Base-by-base conservation (phyloP, 257 asterid genomes). In the Nicotiana paniculata region DNA sequence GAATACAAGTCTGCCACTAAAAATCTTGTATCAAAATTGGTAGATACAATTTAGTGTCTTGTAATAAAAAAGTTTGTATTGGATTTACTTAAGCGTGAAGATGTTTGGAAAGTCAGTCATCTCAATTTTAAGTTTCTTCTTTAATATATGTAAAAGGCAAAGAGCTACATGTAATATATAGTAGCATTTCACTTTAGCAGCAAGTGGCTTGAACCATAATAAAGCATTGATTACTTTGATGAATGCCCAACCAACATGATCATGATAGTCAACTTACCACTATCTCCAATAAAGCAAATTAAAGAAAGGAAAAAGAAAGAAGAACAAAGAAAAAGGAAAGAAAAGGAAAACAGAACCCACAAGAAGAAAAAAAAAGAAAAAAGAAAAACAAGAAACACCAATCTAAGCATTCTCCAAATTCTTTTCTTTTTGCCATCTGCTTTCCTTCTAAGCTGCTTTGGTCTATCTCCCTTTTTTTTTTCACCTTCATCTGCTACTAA, bases 221-320 rank as follows among this genome's bases (percentile, higher is more conserved):
- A 87, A 86, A 77, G 87, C 83, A 77, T 85, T 86, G 86, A 84
- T 81, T 84, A 86, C 88, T 85, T 86, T 83, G 85, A 86, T 86
- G 87, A 83, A 83, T 61, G 74, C 85, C 86, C 90, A 82, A 85
- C 90, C 89, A 87, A 87, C 88, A 58, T 63, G 85, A 75, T 81
- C 85, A 84, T 69, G 80, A 81, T 87, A 81, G 85, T 85, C 87
- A 85, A 82, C 59, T 77, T 57, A 75, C 86, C 89, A 89, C 85
- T 82, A 84, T 87, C 86, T 81, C 80, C 82, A 85, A 75, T 82
- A 85, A 86, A 83, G 81, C 83, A 83, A 83, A 16, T 58, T 63
- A 59, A 51, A 63, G 84, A 85, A 37, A 82, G 61, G 5, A 80
- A 84, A 79, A 32, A 32, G 35, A 57, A 79, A 53, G 5, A 51